Evolutionary conservation across 495 filamentous ascomycete genomes (phyloP), one percentile per base, ranked within the genome.

Genomic region (Talaromyces trachyspermus): DNA sequence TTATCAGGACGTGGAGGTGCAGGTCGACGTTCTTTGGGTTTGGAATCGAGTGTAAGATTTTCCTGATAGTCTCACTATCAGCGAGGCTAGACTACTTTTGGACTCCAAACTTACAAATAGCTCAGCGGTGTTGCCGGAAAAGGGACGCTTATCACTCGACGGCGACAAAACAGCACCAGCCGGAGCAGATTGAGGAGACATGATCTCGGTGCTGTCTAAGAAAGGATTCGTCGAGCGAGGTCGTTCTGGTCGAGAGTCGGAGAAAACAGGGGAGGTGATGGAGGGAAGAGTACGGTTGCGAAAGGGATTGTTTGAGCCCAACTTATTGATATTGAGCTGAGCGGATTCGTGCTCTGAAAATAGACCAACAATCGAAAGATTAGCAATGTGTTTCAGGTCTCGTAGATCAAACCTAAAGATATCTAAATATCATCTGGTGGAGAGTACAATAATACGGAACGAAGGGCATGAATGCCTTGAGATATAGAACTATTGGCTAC

Each of bases 221-320:
- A 98, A 98, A 41, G 92, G 92, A 57, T 98, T 98, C 40, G 83
- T 83, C 36, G 91, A 95, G 35, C 80, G 65, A 46, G 89, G 88
- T 58, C 88, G 76, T 56, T 85, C 76, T 62, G 76, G 62, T 73
- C 65, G 61, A 69, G 59, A 66, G 44, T 48, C 49, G 35, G 51
- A 59, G 24, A 58, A 61, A 14, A 57, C 72, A 52, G 57, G 59
- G 38, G 62, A 76, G 60, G 74, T 59, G 23, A 42, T 70, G 54
- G 76, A 73, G 73, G 88, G 89, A 48, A 90, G 92, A 37, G 86
- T 83, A 54, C 86, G 85, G 65, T 95, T 95, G 71, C 92, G 84
- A 63, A 98, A 98, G n/a, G 92, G 92, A 59, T 98, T 98, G 75
- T 97, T 97, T 52, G 92, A 97, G 49, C 81, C 78, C 58, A 92